phyloP scores from a whole-genome alignment of 257 asterid genomes.

The Plantago major region DNA sequence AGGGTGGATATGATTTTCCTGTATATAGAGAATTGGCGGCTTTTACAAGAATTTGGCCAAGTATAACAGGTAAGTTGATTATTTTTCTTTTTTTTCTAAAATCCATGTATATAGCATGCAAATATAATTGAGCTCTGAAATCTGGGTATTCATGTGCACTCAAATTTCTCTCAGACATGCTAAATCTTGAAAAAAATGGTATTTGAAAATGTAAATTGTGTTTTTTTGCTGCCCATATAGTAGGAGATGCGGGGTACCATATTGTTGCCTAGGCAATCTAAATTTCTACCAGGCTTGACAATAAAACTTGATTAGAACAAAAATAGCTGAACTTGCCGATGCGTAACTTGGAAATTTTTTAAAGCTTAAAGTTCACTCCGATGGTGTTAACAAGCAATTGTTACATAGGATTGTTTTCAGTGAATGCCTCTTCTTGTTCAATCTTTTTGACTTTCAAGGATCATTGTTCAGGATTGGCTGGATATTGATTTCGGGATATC shows the following conservation, averaged over 20 bases:
- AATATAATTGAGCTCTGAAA: too few relatives aligned
- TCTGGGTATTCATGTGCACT: too few relatives aligned
- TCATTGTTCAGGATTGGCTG: slow-evolving; percentile 78
- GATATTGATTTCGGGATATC: slow-evolving; percentile 98
- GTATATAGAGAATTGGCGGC: too few relatives aligned
- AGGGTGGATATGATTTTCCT: too few relatives aligned
- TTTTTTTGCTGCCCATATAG: background rate
- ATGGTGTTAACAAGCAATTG: slow-evolving; percentile 5
- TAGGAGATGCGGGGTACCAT: background rate
- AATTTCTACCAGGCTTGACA: background rate
- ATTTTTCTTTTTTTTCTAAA: too few relatives aligned
- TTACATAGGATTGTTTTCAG: slow-evolving; percentile 7
- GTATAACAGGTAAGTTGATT: too few relatives aligned
- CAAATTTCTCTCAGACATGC: background rate
- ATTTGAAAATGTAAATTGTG: slow-evolving; percentile 1
- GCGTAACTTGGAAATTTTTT: background rate
- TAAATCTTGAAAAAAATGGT: slow-evolving; percentile 3
- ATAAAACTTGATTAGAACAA: background rate
- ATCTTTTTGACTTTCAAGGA: slow-evolving; percentile 21
- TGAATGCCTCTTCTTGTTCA: slow-evolving; percentile 8
- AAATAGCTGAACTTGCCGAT: background rate
- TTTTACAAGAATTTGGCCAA: too few relatives aligned
- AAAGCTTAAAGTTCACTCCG: background rate
- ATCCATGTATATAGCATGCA: too few relatives aligned
- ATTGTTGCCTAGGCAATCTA: background rate